phyloP scores from a whole-genome alignment of 83 land plant genomes.

The Picea abies region DNA sequence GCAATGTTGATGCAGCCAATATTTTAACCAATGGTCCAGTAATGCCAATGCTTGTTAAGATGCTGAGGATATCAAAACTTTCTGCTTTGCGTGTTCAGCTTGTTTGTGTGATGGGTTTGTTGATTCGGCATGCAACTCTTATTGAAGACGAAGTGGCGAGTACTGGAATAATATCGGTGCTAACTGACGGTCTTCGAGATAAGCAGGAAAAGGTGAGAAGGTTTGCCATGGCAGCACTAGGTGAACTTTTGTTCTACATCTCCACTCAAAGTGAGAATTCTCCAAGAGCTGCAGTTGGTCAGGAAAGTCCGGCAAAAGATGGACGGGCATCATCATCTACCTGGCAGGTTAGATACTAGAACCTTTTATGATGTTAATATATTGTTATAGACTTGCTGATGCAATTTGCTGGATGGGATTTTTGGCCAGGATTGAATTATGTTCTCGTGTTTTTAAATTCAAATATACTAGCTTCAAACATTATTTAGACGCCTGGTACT shows the following conservation, averaged over 20 bases:
- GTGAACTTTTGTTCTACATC: constrained; percentile 93
- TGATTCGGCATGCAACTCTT: constrained; percentile 88
- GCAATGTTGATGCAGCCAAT: constrained; percentile 82
- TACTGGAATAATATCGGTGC: constrained; percentile 84
- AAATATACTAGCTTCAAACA: neutral
- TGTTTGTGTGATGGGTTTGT: constrained; percentile 77
- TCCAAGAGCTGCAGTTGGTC: constrained; percentile 43
- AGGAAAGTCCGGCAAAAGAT: constrained; percentile 75
- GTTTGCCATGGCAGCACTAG: constrained; percentile 97
- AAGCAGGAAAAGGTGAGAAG: constrained; percentile 95
- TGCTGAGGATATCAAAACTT: constrained; percentile 77
- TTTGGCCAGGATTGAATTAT: neutral
- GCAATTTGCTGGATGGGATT: neutral
- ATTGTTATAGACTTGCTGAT: neutral
- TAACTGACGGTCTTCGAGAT: constrained; percentile 90
- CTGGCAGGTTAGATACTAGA: constrained; percentile 80
- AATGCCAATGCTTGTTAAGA: constrained; percentile 83
- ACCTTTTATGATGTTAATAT: neutral
- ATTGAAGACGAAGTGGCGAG: constrained; percentile 87
- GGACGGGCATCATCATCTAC: constrained; percentile 42
- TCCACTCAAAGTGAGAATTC: constrained; percentile 72
- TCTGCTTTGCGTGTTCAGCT: constrained; percentile 75
- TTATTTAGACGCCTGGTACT: neutral
- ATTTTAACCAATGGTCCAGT: constrained; percentile 86
- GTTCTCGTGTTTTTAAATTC: no score